These are phyloP conservation scores for Wickerhamiella cacticola DNA, from an alignment of 805 yeast species.

Conservation along the genomic window DNA sequence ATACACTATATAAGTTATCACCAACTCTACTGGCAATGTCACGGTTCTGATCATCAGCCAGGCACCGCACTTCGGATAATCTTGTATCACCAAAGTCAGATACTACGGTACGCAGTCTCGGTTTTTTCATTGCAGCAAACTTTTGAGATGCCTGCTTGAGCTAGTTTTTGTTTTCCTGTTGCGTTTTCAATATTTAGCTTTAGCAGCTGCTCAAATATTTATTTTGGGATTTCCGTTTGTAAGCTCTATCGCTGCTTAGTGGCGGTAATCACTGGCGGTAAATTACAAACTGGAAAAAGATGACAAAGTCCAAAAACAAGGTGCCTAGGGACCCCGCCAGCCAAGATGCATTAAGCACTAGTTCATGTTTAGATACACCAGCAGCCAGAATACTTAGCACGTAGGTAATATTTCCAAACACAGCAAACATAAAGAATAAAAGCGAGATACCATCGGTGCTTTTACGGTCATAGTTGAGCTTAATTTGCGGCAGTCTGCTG, in stretches of 20 bases:
- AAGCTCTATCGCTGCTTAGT: neutral
- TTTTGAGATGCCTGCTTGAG: no score
- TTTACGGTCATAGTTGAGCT: conserved; percentile 72
- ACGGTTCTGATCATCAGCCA: neutral
- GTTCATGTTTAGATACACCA: conserved; percentile 54
- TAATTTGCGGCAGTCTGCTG: conserved; percentile 84
- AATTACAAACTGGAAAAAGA: conserved; percentile 73
- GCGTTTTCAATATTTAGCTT: no score
- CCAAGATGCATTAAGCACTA: conserved; percentile 84
- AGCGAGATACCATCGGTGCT: conserved; percentile 93
- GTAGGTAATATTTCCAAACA: conserved; percentile 84
- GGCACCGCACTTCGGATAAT: neutral
- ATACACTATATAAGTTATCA: neutral
- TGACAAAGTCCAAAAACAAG: conserved; percentile 65
- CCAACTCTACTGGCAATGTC: neutral
- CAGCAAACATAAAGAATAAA: conserved; percentile 86
- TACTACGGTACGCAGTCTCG: no score
- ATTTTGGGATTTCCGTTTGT: no score
- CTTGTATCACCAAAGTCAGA: neutral
- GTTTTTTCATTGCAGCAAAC: no score
- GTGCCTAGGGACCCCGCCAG: conserved; percentile 86
- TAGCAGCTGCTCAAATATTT: no score
- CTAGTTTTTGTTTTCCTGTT: no score
- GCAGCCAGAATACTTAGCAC: conserved; percentile 67
- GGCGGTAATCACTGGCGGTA: conserved; percentile 34